These are phyloP conservation scores for Vanderwaltozyma polyspora DNA, from an alignment of 805 yeast genomes.

Conservation along the genomic window DNA sequence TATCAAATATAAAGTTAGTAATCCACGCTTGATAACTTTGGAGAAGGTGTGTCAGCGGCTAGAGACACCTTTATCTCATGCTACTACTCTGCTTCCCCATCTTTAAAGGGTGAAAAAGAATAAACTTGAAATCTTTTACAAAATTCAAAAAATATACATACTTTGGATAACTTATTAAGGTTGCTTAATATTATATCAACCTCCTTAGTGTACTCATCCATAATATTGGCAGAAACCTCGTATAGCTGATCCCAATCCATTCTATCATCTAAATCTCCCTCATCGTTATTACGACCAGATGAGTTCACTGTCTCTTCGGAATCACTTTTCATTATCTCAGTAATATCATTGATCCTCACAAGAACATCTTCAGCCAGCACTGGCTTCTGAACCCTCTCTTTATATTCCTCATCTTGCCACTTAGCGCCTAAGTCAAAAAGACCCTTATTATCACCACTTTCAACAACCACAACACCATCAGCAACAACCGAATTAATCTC, in stretches of 20 bases:
- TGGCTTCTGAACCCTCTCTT: conserved; percentile 6
- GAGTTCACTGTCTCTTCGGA: conserved; percentile 1
- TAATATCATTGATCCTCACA: conserved; percentile 9
- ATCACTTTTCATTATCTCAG: conserved; percentile 6
- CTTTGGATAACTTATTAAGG: conserved; percentile 17
- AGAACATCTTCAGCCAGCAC: conserved; percentile 12
- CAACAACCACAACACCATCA: not conserved
- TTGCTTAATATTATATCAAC: conserved; percentile 16
- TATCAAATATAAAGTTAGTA: too few relatives aligned
- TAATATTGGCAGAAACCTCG: conserved; percentile 19
- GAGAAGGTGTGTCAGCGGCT: too few relatives aligned
- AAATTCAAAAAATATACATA: conserved; percentile 5
- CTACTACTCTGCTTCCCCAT: too few relatives aligned
- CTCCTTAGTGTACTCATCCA: conserved; percentile 21
- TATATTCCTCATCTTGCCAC: conserved; percentile 15
- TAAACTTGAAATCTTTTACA: not conserved
- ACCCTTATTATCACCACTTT: too few relatives aligned
- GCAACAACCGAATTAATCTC: not conserved
- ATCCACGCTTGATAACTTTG: too few relatives aligned
- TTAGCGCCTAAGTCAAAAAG: conserved; percentile 15
- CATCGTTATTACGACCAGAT: conserved; percentile 3
- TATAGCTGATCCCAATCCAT: conserved; percentile 25
- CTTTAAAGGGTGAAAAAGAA: too few relatives aligned
- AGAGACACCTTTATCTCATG: too few relatives aligned
- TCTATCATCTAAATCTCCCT: conserved; percentile 2